Evolutionary conservation across 2,329 filamentous ascomycete genomes (phyloP).

Genomic region (Basipetospora chlamydospora): DNA sequence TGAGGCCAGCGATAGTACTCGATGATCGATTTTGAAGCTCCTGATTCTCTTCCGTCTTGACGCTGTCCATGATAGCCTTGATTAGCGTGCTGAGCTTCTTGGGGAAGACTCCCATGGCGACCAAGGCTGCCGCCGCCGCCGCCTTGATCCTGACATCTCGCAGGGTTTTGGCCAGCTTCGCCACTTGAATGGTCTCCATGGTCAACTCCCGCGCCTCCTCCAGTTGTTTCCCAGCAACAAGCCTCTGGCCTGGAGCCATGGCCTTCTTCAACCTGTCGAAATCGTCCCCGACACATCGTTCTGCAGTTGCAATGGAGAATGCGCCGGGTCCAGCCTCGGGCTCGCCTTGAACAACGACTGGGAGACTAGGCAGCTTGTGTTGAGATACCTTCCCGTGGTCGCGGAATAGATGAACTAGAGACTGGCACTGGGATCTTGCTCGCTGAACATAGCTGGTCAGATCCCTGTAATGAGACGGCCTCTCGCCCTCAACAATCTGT

Average conservation of each 20-base stretch:
- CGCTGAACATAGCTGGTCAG: slow-evolving; percentile 82
- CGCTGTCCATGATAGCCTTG: slow-evolving; percentile 95
- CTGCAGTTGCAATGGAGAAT: slow-evolving; percentile 76
- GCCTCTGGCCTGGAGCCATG: slow-evolving; percentile 75
- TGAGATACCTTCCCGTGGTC: slow-evolving; percentile 74
- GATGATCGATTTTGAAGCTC: slow-evolving; percentile 81
- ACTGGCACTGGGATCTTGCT: slow-evolving; percentile 79
- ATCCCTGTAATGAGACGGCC: slow-evolving; percentile 74
- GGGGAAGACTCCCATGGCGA: slow-evolving; percentile 74
- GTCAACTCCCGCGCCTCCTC: slow-evolving; percentile 62
- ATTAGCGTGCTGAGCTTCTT: slow-evolving; percentile 91
- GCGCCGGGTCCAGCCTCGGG: slow-evolving; percentile 81
- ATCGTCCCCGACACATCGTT: slow-evolving; percentile 73
- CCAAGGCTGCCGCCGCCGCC: slow-evolving; percentile 71
- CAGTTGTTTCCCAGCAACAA: slow-evolving; percentile 68
- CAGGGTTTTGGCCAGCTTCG: slow-evolving; percentile 61
- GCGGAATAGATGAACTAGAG: slow-evolving; percentile 79
- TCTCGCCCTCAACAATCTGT: slow-evolving; percentile 65
- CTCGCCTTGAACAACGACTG: slow-evolving; percentile 88
- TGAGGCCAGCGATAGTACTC: slow-evolving; percentile 65
- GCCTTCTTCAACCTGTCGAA: slow-evolving; percentile 78
- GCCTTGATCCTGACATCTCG: slow-evolving; percentile 79
- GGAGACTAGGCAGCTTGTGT: slow-evolving; percentile 61
- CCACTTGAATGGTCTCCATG: slow-evolving; percentile 61
- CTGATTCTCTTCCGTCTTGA: slow-evolving; percentile 86